Evolutionary conservation across 2,329 filamentous ascomycete genomes (phyloP).

Genomic region (Stemphylium lycopersici): DNA sequence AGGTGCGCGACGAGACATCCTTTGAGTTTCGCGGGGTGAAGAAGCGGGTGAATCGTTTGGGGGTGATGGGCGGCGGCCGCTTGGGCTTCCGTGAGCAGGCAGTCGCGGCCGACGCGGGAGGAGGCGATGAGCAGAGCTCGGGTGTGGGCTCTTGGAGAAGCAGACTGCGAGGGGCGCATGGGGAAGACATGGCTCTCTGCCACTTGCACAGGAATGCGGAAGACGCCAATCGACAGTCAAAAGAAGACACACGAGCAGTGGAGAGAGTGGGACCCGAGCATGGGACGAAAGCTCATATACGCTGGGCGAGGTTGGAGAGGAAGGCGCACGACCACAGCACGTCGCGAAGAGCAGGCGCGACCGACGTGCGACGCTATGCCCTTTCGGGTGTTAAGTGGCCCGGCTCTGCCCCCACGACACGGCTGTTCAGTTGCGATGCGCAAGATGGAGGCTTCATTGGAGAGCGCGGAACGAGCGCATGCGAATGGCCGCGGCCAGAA

Average conservation of each 20-base stretch:
- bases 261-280: conserved; percentile 3
- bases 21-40: conserved; percentile 54
- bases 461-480: neutral
- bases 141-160: conserved; percentile 41
- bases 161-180: conserved; percentile 28
- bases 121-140: conserved; percentile 48
- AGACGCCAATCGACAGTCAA: conserved; percentile 8
- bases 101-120: conserved; percentile 38
- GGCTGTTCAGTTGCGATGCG: neutral
- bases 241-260: conserved; percentile 5
- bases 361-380: conserved; percentile 16
- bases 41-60: conserved; percentile 59
- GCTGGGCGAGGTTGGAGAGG: conserved; percentile 16
- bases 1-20: conserved; percentile 36
- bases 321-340: conserved; percentile 13
- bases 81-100: conserved; percentile 48
- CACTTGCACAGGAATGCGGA: conserved; percentile 11
- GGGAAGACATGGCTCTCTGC: conserved; percentile 35
- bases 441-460: neutral
- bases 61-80: conserved; percentile 58
- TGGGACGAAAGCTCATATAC: conserved; percentile 15
- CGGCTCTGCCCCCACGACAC: neutral
- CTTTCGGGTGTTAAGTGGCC: conserved; percentile 5
- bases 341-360: conserved; percentile 19
- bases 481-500: neutral